A percentile compares a stretch with the other conserved stretches of the same genome.
Conservation (phyloP, 257 asterid genomes). For the Dorcoceras hygrometricum region DNA sequence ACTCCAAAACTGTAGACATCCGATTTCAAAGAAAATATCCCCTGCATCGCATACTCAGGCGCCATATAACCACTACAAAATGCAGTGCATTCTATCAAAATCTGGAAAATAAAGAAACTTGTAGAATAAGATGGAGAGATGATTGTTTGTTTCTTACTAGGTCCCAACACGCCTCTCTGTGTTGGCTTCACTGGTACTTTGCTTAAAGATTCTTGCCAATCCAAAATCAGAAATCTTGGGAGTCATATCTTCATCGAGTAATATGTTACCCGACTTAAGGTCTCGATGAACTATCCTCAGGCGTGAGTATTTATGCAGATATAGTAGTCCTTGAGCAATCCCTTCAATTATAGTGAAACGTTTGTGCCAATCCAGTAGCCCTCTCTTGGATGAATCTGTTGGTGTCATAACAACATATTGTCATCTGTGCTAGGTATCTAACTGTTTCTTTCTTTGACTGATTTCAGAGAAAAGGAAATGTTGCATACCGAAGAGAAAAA, state of each 20-base stretch:
- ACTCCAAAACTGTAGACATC: constrained; percentile 65
- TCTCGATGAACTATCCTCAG: constrained; percentile 58
- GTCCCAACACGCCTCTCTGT: constrained; percentile 55
- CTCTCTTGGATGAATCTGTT: constrained; percentile 30
- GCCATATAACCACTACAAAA: constrained; percentile 66
- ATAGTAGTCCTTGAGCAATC: constrained; percentile 56
- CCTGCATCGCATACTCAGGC: constrained; percentile 68
- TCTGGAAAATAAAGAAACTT: background rate
- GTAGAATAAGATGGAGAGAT: background rate
- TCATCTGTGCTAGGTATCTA: background rate
- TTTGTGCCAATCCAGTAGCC: constrained; percentile 33
- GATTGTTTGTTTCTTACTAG: constrained; percentile 35
- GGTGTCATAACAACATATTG: background rate
- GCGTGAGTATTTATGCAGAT: constrained; percentile 63
- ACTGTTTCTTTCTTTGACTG: background rate
- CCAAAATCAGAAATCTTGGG: constrained; percentile 74
- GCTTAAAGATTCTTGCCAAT: constrained; percentile 55
- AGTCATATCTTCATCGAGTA: constrained; percentile 54
- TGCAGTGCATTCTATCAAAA: background rate
- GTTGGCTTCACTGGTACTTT: constrained; percentile 40
- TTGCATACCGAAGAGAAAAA: constrained; percentile 44
- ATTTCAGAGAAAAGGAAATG: background rate
- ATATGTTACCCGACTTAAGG: constrained; percentile 53
- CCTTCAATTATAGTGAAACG: constrained; percentile 43
- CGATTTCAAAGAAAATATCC: constrained; percentile 57